Percentiles rank a stretch among this genome's conserved stretches.
These are phyloP conservation scores for Pochonia chlamydosporia DNA, from an alignment of 2,329 filamentous ascomycete genomes.

Conservation along the genomic window DNA sequence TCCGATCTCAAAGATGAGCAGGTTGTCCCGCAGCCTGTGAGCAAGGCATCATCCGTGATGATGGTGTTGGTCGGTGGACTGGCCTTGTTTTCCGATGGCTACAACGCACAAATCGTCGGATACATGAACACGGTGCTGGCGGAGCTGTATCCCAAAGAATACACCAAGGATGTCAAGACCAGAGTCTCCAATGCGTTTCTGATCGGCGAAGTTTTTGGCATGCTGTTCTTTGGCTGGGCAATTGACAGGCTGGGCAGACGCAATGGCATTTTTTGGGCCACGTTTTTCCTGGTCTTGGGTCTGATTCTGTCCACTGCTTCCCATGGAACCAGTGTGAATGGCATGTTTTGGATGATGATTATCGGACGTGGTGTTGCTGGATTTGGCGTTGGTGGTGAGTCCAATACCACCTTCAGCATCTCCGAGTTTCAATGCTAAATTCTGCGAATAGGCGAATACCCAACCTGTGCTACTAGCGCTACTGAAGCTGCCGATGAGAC, in stretches of 20 bases:
- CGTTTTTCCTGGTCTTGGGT: constrained; percentile 39
- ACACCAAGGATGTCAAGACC: constrained; percentile 28
- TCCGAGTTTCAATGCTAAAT: not conserved
- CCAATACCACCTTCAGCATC: not conserved
- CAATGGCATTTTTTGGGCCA: constrained; percentile 38
- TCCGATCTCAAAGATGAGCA: constrained; percentile 1
- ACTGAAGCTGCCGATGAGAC: constrained; percentile 23
- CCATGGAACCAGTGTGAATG: constrained; percentile 32
- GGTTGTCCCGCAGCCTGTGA: not conserved
- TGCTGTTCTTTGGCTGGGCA: constrained; percentile 32
- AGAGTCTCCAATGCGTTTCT: constrained; percentile 33
- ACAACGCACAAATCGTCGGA: constrained; percentile 28
- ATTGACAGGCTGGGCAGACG: constrained; percentile 41
- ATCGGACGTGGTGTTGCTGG: constrained; percentile 40
- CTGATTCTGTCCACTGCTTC: constrained; percentile 38
- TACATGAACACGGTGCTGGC: constrained; percentile 26
- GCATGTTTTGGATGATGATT: constrained; percentile 47
- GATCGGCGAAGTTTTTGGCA: constrained; percentile 35
- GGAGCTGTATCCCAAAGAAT: constrained; percentile 24
- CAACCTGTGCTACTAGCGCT: constrained; percentile 20
- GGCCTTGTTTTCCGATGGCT: constrained; percentile 27
- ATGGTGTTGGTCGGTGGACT: constrained; percentile 23
- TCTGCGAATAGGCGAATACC: constrained; percentile 20
- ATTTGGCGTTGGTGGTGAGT: constrained; percentile 34
- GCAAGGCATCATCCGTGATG: not conserved